Conservation (phyloP, 306 rosid species). For the Prinsepia uniflora region DNA sequence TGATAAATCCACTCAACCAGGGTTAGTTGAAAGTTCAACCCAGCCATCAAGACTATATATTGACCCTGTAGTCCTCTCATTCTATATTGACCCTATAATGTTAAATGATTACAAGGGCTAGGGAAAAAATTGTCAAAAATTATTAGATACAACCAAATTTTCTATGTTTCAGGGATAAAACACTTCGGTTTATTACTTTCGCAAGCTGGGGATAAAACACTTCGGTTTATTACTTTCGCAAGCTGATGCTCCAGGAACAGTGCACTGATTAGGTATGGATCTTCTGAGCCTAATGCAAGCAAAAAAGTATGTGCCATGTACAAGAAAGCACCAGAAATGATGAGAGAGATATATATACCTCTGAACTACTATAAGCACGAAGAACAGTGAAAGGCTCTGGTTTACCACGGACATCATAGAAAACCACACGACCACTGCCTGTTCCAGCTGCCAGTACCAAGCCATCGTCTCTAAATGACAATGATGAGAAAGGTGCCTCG, state of each 20-base stretch:
- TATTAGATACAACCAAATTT: not conserved
- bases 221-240: not conserved
- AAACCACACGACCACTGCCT: conserved; percentile 89
- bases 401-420: conserved; percentile 95
- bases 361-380: conserved; percentile 68
- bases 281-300: not conserved
- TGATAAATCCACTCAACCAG: conserved; percentile 6
- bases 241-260: not conserved
- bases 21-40: not conserved
- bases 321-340: not conserved
- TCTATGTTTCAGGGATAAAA: conserved; percentile 1
- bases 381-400: conserved; percentile 90
- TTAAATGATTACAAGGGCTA: not conserved
- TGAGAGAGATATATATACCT: conserved; percentile 29
- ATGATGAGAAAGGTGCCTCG: conserved; percentile 88
- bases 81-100: too few species aligned
- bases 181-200: not conserved
- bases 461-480: conserved; percentile 95
- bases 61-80: not conserved
- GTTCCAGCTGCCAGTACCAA: conserved; percentile 96
- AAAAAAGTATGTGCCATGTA: not conserved
- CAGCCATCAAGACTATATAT: not conserved
- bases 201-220: not conserved
- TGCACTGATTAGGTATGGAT: not conserved
- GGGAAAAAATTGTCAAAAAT: not conserved